Conservation (phyloP, 768 basidiomycete species). For the Hebeloma cylindrosporum region DNA sequence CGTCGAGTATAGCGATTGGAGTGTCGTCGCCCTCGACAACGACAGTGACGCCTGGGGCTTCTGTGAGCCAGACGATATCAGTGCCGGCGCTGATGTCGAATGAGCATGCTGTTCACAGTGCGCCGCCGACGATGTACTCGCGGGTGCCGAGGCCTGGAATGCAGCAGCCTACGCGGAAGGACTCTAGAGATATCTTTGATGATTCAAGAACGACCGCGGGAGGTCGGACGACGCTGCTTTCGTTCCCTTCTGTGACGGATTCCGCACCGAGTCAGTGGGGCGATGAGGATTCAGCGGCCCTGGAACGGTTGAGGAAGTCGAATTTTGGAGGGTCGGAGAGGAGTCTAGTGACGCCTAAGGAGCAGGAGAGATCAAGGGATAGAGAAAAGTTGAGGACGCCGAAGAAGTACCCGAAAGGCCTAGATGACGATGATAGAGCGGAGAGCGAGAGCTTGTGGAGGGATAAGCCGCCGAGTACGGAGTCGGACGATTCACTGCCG, state of each 20-base stretch:
- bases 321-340: conserved; percentile 11
- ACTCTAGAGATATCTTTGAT: conserved; percentile 40
- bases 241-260: conserved; percentile 55
- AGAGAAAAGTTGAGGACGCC: conserved; percentile 34
- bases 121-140: conserved; percentile 43
- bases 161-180: conserved; percentile 27
- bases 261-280: conserved; percentile 43
- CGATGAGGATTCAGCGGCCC: conserved; percentile 32
- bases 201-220: conserved; percentile 14
- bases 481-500: conserved; percentile 12
- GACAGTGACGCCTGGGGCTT: background rate
- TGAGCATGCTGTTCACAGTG: conserved; percentile 42
- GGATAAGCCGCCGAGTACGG: conserved; percentile 14
- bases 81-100: conserved; percentile 31
- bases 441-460: conserved; percentile 60
- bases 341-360: conserved; percentile 20
- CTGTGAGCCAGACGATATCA: conserved; percentile 27
- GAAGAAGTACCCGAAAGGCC: conserved; percentile 49
- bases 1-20: too few species aligned
- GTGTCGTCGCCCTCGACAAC: too few species aligned
- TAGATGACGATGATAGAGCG: conserved; percentile 54
- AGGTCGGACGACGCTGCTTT: conserved; percentile 32
- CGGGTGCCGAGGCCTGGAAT: conserved; percentile 26
- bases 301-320: conserved; percentile 14
- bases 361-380: conserved; percentile 43